A percentile compares a stretch with the other conserved stretches of the same genome.
Evolutionary conservation across 345 rosid genomes (phyloP).

Genomic region (Hypericum perforatum): DNA sequence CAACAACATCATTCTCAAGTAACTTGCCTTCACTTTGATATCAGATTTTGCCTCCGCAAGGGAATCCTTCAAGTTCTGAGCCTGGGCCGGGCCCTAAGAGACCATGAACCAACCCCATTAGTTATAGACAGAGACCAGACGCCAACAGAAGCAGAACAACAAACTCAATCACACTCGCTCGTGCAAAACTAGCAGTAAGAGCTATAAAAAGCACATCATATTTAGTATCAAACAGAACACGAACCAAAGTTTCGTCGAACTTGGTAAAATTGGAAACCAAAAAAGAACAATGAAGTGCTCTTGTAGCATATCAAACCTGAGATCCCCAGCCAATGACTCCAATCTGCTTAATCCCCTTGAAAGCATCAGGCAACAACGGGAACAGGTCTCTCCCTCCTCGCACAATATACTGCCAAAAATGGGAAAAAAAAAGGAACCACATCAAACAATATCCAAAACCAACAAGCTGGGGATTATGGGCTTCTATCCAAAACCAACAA

Average conservation of each 20-base stretch:
- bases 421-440: not conserved
- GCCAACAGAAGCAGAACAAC: no score
- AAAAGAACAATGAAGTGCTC: no score
- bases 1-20: no score
- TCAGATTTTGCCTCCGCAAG: slow-evolving; percentile 40
- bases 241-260: no score
- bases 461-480: no score
- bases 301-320: slow-evolving; percentile 32
- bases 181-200: not conserved
- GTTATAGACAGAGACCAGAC: no score
- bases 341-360: slow-evolving; percentile 85
- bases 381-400: slow-evolving; percentile 94
- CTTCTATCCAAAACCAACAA: no score
- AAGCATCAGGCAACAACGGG: slow-evolving; percentile 66
- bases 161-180: no score
- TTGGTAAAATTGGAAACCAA: no score
- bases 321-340: slow-evolving; percentile 98
- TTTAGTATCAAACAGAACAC: not conserved
- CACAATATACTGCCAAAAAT: slow-evolving; percentile 57
- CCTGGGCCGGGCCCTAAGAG: slow-evolving; percentile 86
- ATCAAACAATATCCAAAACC: not conserved
- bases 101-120: no score
- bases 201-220: not conserved
- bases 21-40: no score
- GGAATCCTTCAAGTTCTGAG: slow-evolving; percentile 87